phyloP scores from a whole-genome alignment of 23 red algal species.

The Gracilariopsis chorda region DNA sequence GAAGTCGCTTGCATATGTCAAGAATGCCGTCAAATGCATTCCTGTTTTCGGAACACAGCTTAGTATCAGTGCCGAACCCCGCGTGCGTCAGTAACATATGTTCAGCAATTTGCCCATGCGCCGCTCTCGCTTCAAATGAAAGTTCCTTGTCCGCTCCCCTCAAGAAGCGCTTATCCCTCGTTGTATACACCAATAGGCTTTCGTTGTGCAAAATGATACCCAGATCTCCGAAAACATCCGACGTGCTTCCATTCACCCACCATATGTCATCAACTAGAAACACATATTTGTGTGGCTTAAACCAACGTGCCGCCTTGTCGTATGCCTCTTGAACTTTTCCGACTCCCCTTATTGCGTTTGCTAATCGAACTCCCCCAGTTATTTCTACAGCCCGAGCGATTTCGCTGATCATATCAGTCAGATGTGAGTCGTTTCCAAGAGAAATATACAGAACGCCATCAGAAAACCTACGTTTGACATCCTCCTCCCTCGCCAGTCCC shows the following conservation, averaged over 20 bases:
- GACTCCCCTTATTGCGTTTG: neutral
- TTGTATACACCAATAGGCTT: neutral
- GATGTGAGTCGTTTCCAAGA: neutral
- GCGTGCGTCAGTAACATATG: neutral
- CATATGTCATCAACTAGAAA: constrained; percentile 15
- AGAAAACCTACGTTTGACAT: neutral
- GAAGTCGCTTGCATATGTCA: neutral
- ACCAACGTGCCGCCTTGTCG: neutral
- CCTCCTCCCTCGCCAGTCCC: neutral
- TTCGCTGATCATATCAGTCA: neutral
- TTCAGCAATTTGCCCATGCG: neutral
- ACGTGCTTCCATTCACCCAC: neutral
- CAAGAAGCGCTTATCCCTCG: neutral
- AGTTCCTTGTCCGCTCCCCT: neutral
- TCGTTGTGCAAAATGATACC: neutral
- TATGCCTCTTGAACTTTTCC: neutral
- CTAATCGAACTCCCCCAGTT: neutral
- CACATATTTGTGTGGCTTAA: neutral
- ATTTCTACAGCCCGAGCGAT: neutral
- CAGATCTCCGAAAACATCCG: neutral
- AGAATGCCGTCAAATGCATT: neutral
- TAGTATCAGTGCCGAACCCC: neutral
- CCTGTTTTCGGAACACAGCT: neutral
- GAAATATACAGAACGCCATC: neutral
- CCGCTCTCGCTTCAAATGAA: neutral